Conservation (phyloP, 1,139 yeast species). For the Lodderomyces pseudojiufengensis region DNA sequence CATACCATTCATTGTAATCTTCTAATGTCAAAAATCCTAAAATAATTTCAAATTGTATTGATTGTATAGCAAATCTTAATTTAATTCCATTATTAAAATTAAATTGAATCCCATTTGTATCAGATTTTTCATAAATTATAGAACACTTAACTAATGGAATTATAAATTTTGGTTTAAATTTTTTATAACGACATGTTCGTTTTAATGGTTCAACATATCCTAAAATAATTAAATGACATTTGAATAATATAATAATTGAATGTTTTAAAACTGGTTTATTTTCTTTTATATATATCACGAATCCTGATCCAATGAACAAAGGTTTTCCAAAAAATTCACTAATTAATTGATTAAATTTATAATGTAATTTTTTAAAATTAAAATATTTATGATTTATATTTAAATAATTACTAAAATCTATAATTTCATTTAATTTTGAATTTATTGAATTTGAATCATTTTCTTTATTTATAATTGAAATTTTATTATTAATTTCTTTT, state of each 20-base stretch:
- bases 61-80: constrained; percentile 42
- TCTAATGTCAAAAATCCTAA: constrained; percentile 28
- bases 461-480: neutral
- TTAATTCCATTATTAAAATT: constrained; percentile 33
- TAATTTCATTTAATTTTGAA: constrained; percentile 1
- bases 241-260: constrained; percentile 45
- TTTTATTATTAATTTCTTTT: neutral
- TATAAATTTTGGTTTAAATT: constrained; percentile 35
- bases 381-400: constrained; percentile 9
- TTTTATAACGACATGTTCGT: constrained; percentile 39
- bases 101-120: constrained; percentile 36
- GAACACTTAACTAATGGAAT: constrained; percentile 44
- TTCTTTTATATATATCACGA: constrained; percentile 35
- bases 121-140: constrained; percentile 24
- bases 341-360: constrained; percentile 14
- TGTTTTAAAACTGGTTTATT: constrained; percentile 16
- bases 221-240: constrained; percentile 43
- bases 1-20: constrained; percentile 44
- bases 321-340: constrained; percentile 39
- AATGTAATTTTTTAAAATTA: constrained; percentile 10
- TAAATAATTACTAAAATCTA: constrained; percentile 13
- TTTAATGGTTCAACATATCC: constrained; percentile 36
- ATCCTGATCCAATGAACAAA: constrained; percentile 36
- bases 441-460: neutral
- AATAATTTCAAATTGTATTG: constrained; percentile 43